Base-by-base conservation (phyloP, 768 basidiomycete species). In the Nidularia sp. region DNA sequence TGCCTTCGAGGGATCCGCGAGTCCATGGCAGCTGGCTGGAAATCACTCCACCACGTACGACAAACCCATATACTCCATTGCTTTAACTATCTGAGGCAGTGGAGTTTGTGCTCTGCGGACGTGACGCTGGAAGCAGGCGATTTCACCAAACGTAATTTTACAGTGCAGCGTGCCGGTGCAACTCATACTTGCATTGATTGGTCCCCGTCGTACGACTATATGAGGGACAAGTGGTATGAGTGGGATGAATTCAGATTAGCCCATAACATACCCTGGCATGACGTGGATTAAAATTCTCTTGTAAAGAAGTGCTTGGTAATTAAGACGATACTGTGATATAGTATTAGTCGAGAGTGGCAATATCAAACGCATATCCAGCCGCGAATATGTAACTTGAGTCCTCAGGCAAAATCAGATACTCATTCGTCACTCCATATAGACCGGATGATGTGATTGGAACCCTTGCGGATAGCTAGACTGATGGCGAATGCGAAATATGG, bases 41-140 rank as follows among this genome's bases (percentile, higher is more conserved):
- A 54, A 6, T 55, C 31, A 15, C 55, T 65, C 32, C 55, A 52
- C 13, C 51, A 53, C 18, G 55, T 49, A 15, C 55, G 65, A 9
- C 56, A 59, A 39, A 50, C 55, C 31, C 71, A 74, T 51, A 60
- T 70, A 6, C 56, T 67, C 42, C 80, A 79, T 56, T 81, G 79
- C 57, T 61, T 76, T 49, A 77, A 77, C 48, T 80, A 79, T 58
- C 60, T 82, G 45, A 66, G 78, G 12, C 69, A 77, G 57, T 69
- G 67, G 62, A 62, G 68, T 0, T 64, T 81, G 25, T 82, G 80
- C 56, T 60, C 65, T 6, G 71, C 77, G 8, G 78, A 80, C 57
- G 62, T 73, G 29, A 79, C 78, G 1, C 63, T 82, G 34, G 79
- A 81, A 45, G 70, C 70, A 0, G 76, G 66, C 9, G 74, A 73